Evolutionary conservation across 2,329 filamentous ascomycete species (phyloP).

Genomic region (Diaporthe sp.): DNA sequence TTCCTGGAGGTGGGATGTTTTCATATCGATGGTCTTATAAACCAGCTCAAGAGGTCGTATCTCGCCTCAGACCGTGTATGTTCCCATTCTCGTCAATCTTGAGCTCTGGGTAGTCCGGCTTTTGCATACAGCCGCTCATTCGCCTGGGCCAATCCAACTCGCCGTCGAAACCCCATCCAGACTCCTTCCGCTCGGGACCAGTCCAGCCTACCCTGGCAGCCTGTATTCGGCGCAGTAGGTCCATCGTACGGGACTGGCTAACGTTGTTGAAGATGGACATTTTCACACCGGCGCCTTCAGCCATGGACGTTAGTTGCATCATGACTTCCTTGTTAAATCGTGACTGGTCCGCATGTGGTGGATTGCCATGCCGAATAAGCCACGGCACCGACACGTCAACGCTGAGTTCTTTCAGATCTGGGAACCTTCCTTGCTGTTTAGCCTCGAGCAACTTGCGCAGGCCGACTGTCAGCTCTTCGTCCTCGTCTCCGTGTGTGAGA

Average conservation of each 20-base stretch:
- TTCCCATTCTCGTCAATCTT: constrained; percentile 19
- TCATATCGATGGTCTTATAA: background rate
- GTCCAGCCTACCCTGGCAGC: constrained; percentile 17
- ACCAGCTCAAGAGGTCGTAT: background rate
- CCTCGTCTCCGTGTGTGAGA: constrained; percentile 31
- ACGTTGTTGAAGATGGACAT: constrained; percentile 28
- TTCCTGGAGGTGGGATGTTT: background rate
- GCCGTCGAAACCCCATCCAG: constrained; percentile 21
- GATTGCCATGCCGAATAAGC: background rate
- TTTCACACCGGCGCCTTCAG: background rate
- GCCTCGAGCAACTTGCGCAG: constrained; percentile 27
- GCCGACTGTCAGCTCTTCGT: constrained; percentile 29
- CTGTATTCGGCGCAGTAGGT: constrained; percentile 4
- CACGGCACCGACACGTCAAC: constrained; percentile 26
- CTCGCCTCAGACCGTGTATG: background rate
- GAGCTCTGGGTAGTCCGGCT: constrained; percentile 29
- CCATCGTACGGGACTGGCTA: constrained; percentile 20
- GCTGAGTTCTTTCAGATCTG: constrained; percentile 1
- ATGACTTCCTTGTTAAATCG: constrained; percentile 25
- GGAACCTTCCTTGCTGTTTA: constrained; percentile 9
- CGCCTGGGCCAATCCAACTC: constrained; percentile 24
- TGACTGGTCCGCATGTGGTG: constrained; percentile 20
- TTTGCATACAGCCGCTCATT: constrained; percentile 33
- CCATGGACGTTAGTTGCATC: background rate
- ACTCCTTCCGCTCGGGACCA: constrained; percentile 15